A percentile compares a stretch with the other conserved stretches of the same genome.
Conservation (phyloP, 176 grass and related monocot species). For the Triticum monococcum region DNA sequence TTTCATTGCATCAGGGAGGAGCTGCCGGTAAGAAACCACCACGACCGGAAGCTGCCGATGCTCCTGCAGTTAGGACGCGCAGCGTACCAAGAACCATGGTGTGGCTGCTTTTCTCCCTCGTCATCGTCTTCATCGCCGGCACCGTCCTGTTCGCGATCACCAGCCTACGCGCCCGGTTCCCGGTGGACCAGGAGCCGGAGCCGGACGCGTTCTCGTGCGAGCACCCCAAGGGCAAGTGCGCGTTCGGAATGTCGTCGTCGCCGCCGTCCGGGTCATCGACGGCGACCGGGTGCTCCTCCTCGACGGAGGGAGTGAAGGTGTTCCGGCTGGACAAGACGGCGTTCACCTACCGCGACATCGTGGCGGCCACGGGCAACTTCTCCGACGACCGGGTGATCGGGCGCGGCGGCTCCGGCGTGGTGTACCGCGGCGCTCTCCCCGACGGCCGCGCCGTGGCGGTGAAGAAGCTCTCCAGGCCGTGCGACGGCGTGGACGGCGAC, state of each 20-base stretch:
- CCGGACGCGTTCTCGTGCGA: slow-evolving; percentile 22
- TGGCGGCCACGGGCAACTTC: slow-evolving; percentile 73
- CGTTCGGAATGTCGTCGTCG: slow-evolving; percentile 22
- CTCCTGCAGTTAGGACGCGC: neutral
- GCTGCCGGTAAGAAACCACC: neutral
- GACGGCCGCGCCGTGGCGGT: slow-evolving; percentile 76
- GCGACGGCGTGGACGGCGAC: slow-evolving; percentile 32
- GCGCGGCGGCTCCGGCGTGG: slow-evolving; percentile 77
- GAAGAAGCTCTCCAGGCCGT: slow-evolving; percentile 63
- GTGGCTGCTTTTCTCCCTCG: slow-evolving; percentile 50
- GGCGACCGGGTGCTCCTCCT: slow-evolving; percentile 32
- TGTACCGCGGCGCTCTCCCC: slow-evolving; percentile 78
- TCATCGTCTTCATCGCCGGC: slow-evolving; percentile 39
- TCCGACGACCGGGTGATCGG: slow-evolving; percentile 68
- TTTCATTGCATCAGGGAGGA: neutral
- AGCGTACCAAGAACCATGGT: slow-evolving; percentile 7
- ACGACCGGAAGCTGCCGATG: neutral
- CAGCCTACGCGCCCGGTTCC: slow-evolving; percentile 29
- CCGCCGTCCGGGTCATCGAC: slow-evolving; percentile 24
- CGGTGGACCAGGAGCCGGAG: slow-evolving; percentile 47
- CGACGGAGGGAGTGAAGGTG: slow-evolving; percentile 55
- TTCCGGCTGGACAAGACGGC: slow-evolving; percentile 58
- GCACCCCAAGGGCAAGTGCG: slow-evolving; percentile 44
- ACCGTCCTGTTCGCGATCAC: slow-evolving; percentile 30
- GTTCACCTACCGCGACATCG: slow-evolving; percentile 82